Evolutionary conservation across 345 rosid species (phyloP).

Genomic region (Conringia planisiliqua): DNA sequence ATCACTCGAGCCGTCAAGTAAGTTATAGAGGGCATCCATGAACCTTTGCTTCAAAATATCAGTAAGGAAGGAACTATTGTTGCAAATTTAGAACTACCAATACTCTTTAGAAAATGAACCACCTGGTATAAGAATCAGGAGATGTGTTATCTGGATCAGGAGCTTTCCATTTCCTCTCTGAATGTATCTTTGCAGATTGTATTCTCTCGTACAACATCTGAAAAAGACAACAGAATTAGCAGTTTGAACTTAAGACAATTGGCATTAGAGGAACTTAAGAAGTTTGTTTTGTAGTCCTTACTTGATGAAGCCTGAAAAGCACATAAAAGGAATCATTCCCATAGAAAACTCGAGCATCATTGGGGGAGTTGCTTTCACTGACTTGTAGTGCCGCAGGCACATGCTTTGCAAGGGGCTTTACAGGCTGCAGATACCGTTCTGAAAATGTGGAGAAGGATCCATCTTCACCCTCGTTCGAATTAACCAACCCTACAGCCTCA

Average conservation of each 20-base stretch:
- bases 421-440: constrained; percentile 64
- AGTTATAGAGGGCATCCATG: constrained; percentile 82
- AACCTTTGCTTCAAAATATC: constrained; percentile 46
- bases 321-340: constrained; percentile 96
- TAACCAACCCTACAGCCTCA: constrained; percentile 65
- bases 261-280: background rate
- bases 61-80: background rate
- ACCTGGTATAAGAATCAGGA: constrained; percentile 90
- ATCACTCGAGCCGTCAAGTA: constrained; percentile 90
- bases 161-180: constrained; percentile 90
- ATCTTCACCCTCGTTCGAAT: constrained; percentile 71
- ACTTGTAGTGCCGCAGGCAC: constrained; percentile 50
- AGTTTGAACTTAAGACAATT: background rate
- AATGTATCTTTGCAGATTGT: constrained; percentile 87
- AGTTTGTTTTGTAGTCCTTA: constrained; percentile 35
- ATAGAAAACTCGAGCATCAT: constrained; percentile 66
- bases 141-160: constrained; percentile 64
- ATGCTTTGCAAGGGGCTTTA: constrained; percentile 90
- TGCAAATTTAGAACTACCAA: background rate
- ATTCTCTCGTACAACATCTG: constrained; percentile 94
- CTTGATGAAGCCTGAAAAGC: constrained; percentile 97
- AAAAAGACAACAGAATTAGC: constrained; percentile 8
- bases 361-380: constrained; percentile 46
- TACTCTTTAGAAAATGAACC: constrained; percentile 14
- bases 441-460: constrained; percentile 58